Base-by-base conservation (phyloP, 2,329 filamentous ascomycete genomes). In the Geosmithia putterillii region DNA sequence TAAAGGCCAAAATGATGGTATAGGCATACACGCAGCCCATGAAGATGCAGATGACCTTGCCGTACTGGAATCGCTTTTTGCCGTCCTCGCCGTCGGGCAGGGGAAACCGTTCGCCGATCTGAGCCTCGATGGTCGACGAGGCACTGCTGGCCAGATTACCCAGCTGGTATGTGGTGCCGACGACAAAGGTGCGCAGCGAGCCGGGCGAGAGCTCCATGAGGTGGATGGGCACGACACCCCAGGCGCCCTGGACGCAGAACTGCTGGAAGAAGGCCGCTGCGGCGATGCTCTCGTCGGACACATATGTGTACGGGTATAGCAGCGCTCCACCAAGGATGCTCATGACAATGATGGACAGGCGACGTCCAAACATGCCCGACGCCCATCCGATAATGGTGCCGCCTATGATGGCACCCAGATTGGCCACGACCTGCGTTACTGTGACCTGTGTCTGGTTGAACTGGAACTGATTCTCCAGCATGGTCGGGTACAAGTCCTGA, bases 31-130 rank as follows among this genome's bases (percentile, higher is more conserved):
- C 86, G 51, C 82, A 87, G 1, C 73, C 88, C 83, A 95, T 88
- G 63, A 95, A 94, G 55, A 94, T 92, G 56, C 81, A 86, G 49
- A 94, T 90, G 9, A 94, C 86, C 52, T 81, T 81, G 35, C 86
- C 86, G 51, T 94, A 94, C 46, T 86, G 66, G 58, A 82, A 86
- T 3, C 82, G 67, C 40, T 62, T 59, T 25, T 63, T 58, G 0
- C 65, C 70, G 1, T 61, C 57, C 17, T 69, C 58, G 1, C 71
- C 73, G 0, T 74, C 65, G 0, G 79, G 69, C 3, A 94, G 69
- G 0, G 85, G 85, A 58, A 86, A 92, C 1, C 69, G 65, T 60
- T 88, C 81, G 32, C 84, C 84, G 34, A 88, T 79, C 1, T 76
- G 82, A 1, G 82, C 73, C 58, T 90, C 82, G 51, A 89, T 89